Base-by-base conservation (phyloP, 2,329 filamentous ascomycete genomes). In the Diaporthe batatas region DNA sequence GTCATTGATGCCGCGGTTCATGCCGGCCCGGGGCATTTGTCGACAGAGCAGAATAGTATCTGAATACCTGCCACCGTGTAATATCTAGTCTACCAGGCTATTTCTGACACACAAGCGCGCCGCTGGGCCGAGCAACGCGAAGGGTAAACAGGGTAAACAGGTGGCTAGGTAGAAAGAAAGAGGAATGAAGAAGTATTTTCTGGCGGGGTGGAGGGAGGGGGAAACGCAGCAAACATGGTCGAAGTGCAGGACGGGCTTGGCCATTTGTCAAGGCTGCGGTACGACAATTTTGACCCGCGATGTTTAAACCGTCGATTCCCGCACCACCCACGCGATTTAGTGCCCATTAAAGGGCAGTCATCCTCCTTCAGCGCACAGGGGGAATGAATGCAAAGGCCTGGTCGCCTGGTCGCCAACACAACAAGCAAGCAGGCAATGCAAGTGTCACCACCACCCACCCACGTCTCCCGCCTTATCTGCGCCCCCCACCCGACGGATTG, bases 291-390 rank as follows among this genome's bases (percentile, higher is more conserved):
- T 16, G 62, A 51, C 49, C 16, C 47, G 44, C 42, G n/a, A 49
- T 49, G 5, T 29, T 70, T 70, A 62, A 70, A 42, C 68, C 68
- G 68, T 70, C 55, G 29, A 70, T 70, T 62, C 68, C 68, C 55
- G 68, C 55, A 55, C 55, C 68, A 70, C 68, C 55, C 68, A 70
- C 57, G 29, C 54, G 47, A 53, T 42, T 42, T 59, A 70, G 68
- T 23, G 18, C 42, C 32, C 55, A 62, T 49, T 51, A 57, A 57
- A 69, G 68, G 55, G 44, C 55, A 70, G 49, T n/a, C 47, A 32
- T 70, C 59, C 44, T 42, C 55, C n/a, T n/a, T 62, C 42, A 44
- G 29, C 54, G n/a, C 68, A 51, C 32, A 53, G 34, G 42, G 32
- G 12, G 39, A 11, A 54, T 14, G 39, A 11, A 54, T 14, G 47